Conservation (phyloP, 306 rosid genomes). For the Inga oerstediana region DNA sequence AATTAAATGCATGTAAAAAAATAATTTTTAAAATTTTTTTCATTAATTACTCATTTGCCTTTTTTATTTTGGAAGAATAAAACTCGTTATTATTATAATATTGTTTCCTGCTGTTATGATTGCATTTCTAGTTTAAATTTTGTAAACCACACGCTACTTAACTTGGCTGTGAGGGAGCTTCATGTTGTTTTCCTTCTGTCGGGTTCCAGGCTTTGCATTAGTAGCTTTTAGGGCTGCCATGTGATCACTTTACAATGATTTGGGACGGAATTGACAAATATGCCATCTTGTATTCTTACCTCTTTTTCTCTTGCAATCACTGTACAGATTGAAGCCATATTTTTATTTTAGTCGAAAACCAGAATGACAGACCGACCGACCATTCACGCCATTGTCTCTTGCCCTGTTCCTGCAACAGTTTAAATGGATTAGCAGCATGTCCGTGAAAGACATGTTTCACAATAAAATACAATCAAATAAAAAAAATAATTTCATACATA, state of each 20-base stretch:
- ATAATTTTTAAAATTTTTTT: neutral
- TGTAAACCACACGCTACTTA: conserved; percentile 42
- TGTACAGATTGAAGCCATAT: conserved; percentile 6
- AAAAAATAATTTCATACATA: neutral
- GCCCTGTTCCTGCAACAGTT: neutral
- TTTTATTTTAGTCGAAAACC: conserved; percentile 3
- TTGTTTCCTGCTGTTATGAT: neutral
- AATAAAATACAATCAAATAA: neutral
- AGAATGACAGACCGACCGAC: neutral
- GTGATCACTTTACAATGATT: conserved; percentile 34
- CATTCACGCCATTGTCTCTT: conserved; percentile 20
- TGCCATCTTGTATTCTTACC: neutral
- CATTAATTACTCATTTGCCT: neutral
- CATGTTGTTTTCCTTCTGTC: conserved; percentile 40
- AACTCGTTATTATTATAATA: neutral
- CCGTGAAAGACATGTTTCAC: neutral
- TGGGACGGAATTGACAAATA: neutral
- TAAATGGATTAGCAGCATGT: neutral
- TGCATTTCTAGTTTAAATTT: neutral
- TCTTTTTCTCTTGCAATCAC: conserved; percentile 2
- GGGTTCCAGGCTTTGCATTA: conserved; percentile 28
- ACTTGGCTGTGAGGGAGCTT: conserved; percentile 44
- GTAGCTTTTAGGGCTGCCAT: conserved; percentile 22
- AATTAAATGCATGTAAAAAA: neutral
- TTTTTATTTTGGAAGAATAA: neutral